Conservation (phyloP, 2,329 filamentous ascomycete species). For the Claviceps capensis region DNA sequence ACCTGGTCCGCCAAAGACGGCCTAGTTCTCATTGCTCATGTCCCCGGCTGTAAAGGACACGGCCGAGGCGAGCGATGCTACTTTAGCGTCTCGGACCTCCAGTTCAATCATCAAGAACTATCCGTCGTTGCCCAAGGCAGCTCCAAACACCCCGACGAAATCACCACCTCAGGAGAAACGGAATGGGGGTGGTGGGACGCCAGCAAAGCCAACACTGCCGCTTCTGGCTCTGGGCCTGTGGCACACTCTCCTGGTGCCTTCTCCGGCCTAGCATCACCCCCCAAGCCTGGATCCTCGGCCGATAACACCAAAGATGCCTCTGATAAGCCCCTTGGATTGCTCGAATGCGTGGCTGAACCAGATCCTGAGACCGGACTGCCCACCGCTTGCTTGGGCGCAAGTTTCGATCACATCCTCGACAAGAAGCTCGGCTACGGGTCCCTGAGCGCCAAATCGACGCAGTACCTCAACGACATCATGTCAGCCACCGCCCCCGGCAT, state of each 20-base stretch:
- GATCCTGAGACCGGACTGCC: slow-evolving; percentile 1
- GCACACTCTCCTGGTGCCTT: background rate
- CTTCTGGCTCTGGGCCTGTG: background rate
- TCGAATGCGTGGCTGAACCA: background rate
- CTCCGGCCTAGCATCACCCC: background rate
- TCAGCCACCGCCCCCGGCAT: background rate
- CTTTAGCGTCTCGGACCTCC: slow-evolving; percentile 13
- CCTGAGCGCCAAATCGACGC: slow-evolving; percentile 6
- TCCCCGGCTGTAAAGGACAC: slow-evolving; percentile 14
- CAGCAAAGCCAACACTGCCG: background rate
- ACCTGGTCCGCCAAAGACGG: slow-evolving; percentile 11
- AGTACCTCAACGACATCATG: slow-evolving; percentile 6
- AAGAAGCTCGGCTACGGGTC: background rate
- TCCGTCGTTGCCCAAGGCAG: slow-evolving; percentile 10
- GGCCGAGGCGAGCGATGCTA: slow-evolving; percentile 16
- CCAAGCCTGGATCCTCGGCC: background rate
- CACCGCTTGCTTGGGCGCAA: slow-evolving; percentile 3
- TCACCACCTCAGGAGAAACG: slow-evolving; percentile 11
- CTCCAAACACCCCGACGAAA: slow-evolving; percentile 10
- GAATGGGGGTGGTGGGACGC: slow-evolving; percentile 15
- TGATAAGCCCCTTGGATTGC: background rate
- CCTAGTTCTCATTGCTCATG: slow-evolving; percentile 15
- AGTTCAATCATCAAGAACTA: slow-evolving; percentile 6
- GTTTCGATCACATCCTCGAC: slow-evolving; percentile 5
- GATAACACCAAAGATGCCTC: background rate